These are phyloP conservation scores for Penicillium sp. DNA, from an alignment of 2,329 filamentous ascomycete genomes.

Conservation along the genomic window DNA sequence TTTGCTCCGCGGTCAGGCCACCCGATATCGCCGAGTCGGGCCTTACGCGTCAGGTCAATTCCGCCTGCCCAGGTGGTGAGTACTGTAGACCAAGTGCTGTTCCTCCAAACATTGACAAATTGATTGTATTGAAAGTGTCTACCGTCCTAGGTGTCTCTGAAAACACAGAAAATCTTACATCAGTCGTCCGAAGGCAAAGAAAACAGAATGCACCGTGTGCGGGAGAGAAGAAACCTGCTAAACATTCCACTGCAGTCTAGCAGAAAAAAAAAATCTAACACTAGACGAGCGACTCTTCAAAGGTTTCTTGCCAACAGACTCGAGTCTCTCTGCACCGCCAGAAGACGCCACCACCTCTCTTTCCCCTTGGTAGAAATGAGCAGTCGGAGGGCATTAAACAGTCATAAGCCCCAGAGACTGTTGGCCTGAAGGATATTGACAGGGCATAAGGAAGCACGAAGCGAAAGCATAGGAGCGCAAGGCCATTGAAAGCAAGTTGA, in stretches of 20 bases:
- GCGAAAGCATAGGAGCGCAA: background rate
- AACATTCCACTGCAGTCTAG: constrained; percentile 5
- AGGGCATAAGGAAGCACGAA: background rate
- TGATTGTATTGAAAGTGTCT: constrained; percentile 16
- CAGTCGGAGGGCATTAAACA: too few relatives aligned
- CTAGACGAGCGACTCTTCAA: background rate
- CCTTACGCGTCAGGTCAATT: constrained; percentile 11
- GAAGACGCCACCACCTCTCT: background rate
- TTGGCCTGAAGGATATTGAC: constrained; percentile 8
- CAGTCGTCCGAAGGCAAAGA: too few relatives aligned
- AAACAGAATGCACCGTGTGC: too few relatives aligned
- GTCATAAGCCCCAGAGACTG: constrained; percentile 1
- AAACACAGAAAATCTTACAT: too few relatives aligned
- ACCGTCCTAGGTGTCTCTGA: constrained; percentile 2
- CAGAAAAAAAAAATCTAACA: constrained; percentile 5
- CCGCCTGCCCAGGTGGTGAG: too few relatives aligned
- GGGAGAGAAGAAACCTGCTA: too few relatives aligned
- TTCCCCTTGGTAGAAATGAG: too few relatives aligned
- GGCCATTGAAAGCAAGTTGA: background rate
- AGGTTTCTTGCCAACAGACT: background rate
- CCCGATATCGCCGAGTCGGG: constrained; percentile 22
- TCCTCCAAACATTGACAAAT: too few relatives aligned
- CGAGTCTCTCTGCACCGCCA: constrained; percentile 6
- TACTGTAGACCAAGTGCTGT: too few relatives aligned
- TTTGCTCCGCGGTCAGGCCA: constrained; percentile 27